Percentiles rank a stretch among this genome's conserved stretches.
Conservation (phyloP, 163 green algal species). For the Scenedesmus sp. region DNA sequence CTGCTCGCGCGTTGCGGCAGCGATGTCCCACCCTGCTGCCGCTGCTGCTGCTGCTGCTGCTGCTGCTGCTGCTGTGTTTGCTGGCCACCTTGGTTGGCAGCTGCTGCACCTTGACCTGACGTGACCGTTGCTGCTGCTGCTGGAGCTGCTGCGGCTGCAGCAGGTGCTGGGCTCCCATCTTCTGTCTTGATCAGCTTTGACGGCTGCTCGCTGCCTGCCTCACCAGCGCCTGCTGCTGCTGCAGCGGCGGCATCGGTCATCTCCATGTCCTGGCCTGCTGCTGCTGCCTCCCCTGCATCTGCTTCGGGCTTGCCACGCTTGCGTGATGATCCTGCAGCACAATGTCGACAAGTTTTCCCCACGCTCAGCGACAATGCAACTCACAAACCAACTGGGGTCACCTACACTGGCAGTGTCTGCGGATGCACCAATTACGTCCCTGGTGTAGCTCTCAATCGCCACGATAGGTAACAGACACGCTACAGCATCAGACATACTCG, state of each 20-base stretch:
- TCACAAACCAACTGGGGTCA: no score
- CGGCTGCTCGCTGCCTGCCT: neutral
- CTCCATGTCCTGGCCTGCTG: neutral
- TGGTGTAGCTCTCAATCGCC: no score
- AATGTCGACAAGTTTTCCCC: no score
- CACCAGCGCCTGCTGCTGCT: conserved; percentile 8
- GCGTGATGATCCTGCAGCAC: neutral
- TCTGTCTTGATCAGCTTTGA: conserved; percentile 49
- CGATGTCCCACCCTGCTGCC: conserved; percentile 1
- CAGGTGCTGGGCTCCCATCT: conserved; percentile 25
- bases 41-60: neutral
- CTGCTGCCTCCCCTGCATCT: neutral
- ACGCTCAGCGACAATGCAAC: neutral
- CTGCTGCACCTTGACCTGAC: neutral
- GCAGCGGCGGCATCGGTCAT: neutral
- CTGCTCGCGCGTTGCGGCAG: neutral
- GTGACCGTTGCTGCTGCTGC: conserved; percentile 22
- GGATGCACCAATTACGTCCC: no score
- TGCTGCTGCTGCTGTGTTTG: neutral
- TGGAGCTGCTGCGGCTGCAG: neutral
- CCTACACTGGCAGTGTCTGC: no score
- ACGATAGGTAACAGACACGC: no score
- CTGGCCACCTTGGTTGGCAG: neutral
- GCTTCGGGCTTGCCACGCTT: neutral
- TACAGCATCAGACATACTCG: no score